These are phyloP conservation scores for Suillus paluster DNA, from an alignment of 768 basidiomycete species.

Conservation along the genomic window DNA sequence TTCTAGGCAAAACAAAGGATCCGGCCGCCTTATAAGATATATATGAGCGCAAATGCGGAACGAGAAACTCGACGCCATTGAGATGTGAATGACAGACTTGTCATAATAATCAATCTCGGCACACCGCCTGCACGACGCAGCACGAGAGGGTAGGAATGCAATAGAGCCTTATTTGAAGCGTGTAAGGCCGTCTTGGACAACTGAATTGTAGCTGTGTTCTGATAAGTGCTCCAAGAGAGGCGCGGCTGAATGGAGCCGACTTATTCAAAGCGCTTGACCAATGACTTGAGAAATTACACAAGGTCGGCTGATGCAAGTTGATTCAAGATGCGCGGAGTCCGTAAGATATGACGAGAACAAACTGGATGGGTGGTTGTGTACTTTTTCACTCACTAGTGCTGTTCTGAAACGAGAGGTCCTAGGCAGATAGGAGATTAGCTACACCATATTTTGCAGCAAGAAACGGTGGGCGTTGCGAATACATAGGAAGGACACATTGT, in stretches of 20 bases:
- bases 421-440: neutral
- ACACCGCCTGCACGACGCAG: neutral
- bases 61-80: neutral
- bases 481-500: neutral
- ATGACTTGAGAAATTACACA: slow-evolving; percentile 8
- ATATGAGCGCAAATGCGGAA: neutral
- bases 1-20: slow-evolving; percentile 1
- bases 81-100: neutral
- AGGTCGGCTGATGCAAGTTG: slow-evolving; percentile 1
- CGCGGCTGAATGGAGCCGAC: neutral
- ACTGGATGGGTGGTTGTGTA: neutral
- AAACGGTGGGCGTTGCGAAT: neutral
- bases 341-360: slow-evolving; percentile 7
- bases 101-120: slow-evolving; percentile 1
- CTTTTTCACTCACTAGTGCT: neutral
- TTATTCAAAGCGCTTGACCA: too few species aligned
- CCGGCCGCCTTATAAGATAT: slow-evolving; percentile 4
- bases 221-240: neutral
- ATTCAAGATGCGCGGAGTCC: neutral
- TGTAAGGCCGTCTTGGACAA: neutral
- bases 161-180: slow-evolving; percentile 3
- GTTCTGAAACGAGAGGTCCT: neutral
- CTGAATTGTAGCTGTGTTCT: neutral
- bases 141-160: neutral
- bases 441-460: too few species aligned